A percentile compares a stretch with the other conserved stretches of the same genome.
Conservation (phyloP, 2,329 filamentous ascomycete genomes). For the Alternaria dauci region DNA sequence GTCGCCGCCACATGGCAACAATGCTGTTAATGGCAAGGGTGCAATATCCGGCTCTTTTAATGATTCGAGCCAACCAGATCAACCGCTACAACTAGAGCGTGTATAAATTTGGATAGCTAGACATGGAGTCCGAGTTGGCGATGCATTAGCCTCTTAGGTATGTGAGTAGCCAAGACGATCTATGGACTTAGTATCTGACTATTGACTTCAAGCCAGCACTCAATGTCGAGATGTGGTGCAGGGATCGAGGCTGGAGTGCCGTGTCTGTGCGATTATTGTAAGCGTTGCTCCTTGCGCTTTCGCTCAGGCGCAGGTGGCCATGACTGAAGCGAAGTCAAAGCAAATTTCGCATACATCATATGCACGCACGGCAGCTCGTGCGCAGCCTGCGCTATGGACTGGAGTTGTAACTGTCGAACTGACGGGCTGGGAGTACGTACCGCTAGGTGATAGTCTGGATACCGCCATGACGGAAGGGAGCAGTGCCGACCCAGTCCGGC, state of each 20-base stretch:
- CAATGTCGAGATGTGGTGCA: not conserved
- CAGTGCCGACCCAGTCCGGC: slow-evolving; percentile 5
- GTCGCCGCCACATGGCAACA: not conserved
- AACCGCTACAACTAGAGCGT: not conserved
- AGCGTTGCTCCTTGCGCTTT: not conserved
- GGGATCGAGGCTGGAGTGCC: not conserved
- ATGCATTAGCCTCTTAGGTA: not conserved
- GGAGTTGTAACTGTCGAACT: not conserved
- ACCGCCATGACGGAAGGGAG: not conserved
- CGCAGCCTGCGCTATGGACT: not conserved
- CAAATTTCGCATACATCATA: not conserved
- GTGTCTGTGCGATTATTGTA: not conserved
- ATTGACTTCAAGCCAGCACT: not conserved
- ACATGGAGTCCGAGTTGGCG: not conserved
- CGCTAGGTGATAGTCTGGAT: not conserved
- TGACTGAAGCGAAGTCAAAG: not conserved
- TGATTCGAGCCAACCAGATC: not conserved
- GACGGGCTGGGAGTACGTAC: not conserved
- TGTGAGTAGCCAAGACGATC: not conserved
- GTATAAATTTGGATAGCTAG: not conserved
- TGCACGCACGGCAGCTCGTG: not conserved
- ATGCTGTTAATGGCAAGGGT: no score
- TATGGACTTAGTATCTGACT: not conserved
- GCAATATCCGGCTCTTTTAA: not conserved
- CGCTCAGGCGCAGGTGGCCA: not conserved